Base-by-base conservation (phyloP, 805 yeast genomes). In the Metschnikowia vanudenii region DNA sequence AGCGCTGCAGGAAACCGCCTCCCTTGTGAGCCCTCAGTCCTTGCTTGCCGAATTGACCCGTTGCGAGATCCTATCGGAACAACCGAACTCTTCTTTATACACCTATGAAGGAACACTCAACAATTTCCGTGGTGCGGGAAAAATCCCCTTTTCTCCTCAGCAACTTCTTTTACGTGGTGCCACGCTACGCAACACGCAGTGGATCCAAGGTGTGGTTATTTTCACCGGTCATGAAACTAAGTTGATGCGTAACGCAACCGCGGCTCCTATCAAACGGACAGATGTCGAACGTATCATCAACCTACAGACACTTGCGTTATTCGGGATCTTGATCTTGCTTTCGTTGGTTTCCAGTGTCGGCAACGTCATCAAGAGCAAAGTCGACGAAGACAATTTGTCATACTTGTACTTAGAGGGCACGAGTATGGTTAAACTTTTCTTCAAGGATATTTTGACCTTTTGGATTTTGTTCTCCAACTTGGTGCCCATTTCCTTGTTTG, bases 191-290 rank as follows among this genome's bases (percentile, higher is more conserved):
- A 94, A 94, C 61, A 95, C 99, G 0, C 87, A 83, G 36, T 94
- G 97, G 97, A 81, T 94, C 36, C 88, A 88, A 57, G 99, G 99
- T 18, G 75, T 89, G 42, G 97, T 88, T 1, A 81, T 94, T 1
- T 94, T 92, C 64, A 94, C 99, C 0, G 99, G 99, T 17, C 99
- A 95, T 64, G 99, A 94, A 68, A 94, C 99, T 0, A 94, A 94
- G 61, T 75, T 94, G 54, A 92, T 94, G 98, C 81, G 99, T 63
- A 94, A 94, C 69, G 99, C 99, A 16, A 91, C 98, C 2, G 97
- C 99, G 1, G 84, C 99, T 2, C 99, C 99, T 10, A 95, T 94
- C 59, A 94, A 94, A 64, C 79, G 96, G 59, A 94, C 99, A 0
- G 96, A 96, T 20, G 97, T 95, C 12, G 99, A 94, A 71, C 81